A percentile compares a stretch with the other conserved stretches of the same genome.
Conservation (phyloP, 2,329 filamentous ascomycete species). For the Aureobasidium uvarum region DNA sequence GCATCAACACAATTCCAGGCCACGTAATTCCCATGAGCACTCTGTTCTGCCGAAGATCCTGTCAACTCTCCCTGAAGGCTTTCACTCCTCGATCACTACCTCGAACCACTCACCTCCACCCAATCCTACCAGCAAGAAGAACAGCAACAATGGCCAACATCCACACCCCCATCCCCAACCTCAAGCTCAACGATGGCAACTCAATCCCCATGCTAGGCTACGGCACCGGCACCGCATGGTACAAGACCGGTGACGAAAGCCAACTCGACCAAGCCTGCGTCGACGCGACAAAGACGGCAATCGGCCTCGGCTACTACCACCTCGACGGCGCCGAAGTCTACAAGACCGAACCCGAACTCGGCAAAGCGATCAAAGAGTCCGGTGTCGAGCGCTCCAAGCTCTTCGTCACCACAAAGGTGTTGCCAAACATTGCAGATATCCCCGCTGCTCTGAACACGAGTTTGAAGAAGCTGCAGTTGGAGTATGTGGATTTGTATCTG, state of each 20-base stretch:
- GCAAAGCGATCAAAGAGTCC: constrained; percentile 46
- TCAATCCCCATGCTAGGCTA: constrained; percentile 72
- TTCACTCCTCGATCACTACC: background rate
- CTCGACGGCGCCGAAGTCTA: constrained; percentile 69
- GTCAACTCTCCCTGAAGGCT: background rate
- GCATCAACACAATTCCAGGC: background rate
- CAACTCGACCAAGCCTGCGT: constrained; percentile 58
- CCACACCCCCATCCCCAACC: constrained; percentile 52
- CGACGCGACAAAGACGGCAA: constrained; percentile 60
- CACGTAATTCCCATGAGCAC: constrained; percentile 15
- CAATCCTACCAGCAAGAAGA: background rate
- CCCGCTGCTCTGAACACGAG: constrained; percentile 55
- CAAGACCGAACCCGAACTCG: constrained; percentile 53
- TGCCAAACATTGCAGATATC: constrained; percentile 55
- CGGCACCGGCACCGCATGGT: constrained; percentile 70
- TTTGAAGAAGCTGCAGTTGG: constrained; percentile 59
- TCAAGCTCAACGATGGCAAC: constrained; percentile 72
- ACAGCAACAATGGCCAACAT: constrained; percentile 43
- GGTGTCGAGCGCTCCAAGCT: constrained; percentile 49
- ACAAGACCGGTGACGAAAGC: constrained; percentile 50
- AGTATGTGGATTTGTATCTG: constrained; percentile 64
- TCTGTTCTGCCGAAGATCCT: background rate
- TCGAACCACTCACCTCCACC: background rate
- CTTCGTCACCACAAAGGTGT: constrained; percentile 58
- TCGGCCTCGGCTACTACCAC: constrained; percentile 68